phyloP scores from a whole-genome alignment of 768 basidiomycete species.

The Naganishia vaughanmartiniae region DNA sequence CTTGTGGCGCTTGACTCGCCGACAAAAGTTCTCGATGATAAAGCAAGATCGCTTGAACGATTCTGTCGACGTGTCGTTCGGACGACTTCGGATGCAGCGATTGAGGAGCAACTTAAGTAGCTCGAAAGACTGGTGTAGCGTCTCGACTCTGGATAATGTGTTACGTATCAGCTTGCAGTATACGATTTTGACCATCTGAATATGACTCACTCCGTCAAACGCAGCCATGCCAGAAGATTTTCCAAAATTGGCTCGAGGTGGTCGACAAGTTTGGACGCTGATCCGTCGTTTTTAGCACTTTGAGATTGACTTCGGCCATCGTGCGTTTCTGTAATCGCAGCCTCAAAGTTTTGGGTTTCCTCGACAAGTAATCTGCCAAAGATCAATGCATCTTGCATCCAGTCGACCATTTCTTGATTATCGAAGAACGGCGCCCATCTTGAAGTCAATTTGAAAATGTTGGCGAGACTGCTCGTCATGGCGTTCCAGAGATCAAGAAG shows the following conservation, averaged over 20 bases:
- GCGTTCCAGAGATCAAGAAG: slow-evolving; percentile 74
- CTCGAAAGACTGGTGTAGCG: slow-evolving; percentile 82
- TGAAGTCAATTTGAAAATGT: slow-evolving; percentile 81
- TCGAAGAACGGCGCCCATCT: slow-evolving; percentile 78
- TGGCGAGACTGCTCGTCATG: slow-evolving; percentile 73
- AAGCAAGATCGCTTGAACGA: slow-evolving; percentile 22
- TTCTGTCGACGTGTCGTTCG: slow-evolving; percentile 44
- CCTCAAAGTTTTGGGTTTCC: slow-evolving; percentile 75
- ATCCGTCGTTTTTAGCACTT: slow-evolving; percentile 21
- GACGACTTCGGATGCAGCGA: slow-evolving; percentile 66
- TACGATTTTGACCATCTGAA: not conserved
- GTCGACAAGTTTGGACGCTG: slow-evolving; percentile 71
- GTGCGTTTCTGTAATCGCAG: slow-evolving; percentile 57
- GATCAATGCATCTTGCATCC: slow-evolving; percentile 98
- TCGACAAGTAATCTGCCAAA: slow-evolving; percentile 82
- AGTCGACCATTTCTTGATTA: slow-evolving; percentile 79
- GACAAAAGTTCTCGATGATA: slow-evolving; percentile 55
- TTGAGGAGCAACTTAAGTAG: slow-evolving; percentile 75
- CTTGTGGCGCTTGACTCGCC: slow-evolving; percentile 41
- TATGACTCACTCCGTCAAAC: slow-evolving; percentile 58
- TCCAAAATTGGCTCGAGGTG: slow-evolving; percentile 74
- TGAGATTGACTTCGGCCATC: slow-evolving; percentile 37
- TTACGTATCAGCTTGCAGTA: slow-evolving; percentile 28
- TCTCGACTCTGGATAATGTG: slow-evolving; percentile 56
- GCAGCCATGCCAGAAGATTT: slow-evolving; percentile 80